Conservation (phyloP, 495 filamentous ascomycete genomes). For the Daldinia loculata region DNA sequence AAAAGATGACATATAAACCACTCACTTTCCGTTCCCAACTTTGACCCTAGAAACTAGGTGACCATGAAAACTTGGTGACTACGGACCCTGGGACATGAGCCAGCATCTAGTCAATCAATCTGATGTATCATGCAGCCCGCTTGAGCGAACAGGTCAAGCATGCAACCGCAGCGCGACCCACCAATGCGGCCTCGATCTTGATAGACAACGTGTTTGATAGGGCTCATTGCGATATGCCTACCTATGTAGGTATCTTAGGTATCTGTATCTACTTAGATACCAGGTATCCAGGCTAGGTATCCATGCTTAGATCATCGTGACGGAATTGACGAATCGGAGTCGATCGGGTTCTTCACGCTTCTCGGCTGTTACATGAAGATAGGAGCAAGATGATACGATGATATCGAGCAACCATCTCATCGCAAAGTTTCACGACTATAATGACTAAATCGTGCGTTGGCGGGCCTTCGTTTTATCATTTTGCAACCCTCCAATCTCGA, state of each 20-base stretch:
- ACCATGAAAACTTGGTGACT: neutral
- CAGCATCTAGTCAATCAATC: conserved; percentile 12
- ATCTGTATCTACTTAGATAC: too few species aligned
- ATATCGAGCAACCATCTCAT: conserved; percentile 22
- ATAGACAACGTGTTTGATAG: conserved; percentile 33
- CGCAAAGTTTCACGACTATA: conserved; percentile 6
- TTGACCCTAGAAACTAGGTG: conserved; percentile 5
- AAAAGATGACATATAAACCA: conserved; percentile 19
- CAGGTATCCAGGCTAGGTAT: neutral
- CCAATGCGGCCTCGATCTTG: conserved; percentile 34
- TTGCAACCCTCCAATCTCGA: conserved; percentile 14
- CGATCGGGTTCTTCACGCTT: conserved; percentile 23
- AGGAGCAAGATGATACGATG: conserved; percentile 13
- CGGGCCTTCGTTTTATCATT: neutral
- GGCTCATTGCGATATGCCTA: neutral
- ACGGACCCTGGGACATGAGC: neutral
- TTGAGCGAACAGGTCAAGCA: conserved; percentile 21
- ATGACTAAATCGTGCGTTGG: conserved; percentile 33
- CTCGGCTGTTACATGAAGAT: conserved; percentile 21
- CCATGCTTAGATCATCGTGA: conserved; percentile 25
- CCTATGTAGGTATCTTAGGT: too few species aligned
- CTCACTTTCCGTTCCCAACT: conserved; percentile 8
- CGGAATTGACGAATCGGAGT: conserved; percentile 39
- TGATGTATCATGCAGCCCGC: conserved; percentile 24
- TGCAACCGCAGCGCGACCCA: conserved; percentile 12